Evolutionary conservation across 257 asterid species (phyloP).

Genomic region (Forsythia suspensa): DNA sequence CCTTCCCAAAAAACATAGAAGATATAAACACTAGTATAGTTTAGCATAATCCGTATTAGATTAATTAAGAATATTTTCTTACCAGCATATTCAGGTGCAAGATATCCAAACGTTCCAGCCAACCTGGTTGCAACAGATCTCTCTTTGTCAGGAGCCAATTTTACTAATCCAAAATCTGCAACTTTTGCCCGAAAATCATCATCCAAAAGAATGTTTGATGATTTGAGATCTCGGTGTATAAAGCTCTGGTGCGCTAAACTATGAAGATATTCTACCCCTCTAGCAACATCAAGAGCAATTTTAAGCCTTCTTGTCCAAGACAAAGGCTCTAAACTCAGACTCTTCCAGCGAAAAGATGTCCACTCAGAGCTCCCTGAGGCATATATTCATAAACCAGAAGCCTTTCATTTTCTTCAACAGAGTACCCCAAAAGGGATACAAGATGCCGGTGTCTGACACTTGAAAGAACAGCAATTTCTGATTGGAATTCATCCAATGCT

Average conservation of each 20-base stretch:
- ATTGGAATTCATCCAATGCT: slow-evolving; percentile 67
- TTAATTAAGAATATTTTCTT: background rate
- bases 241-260: slow-evolving; percentile 65
- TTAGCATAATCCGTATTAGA: background rate
- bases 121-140: slow-evolving; percentile 66
- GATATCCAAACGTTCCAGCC: slow-evolving; percentile 85
- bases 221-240: slow-evolving; percentile 82
- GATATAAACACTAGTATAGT: background rate
- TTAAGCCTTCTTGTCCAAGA: slow-evolving; percentile 64
- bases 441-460: slow-evolving; percentile 76
- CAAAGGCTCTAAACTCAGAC: slow-evolving; percentile 51
- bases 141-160: slow-evolving; percentile 67
- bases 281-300: slow-evolving; percentile 79
- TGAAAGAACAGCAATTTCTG: slow-evolving; percentile 78
- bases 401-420: slow-evolving; percentile 64
- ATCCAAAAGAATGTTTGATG: slow-evolving; percentile 69
- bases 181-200: slow-evolving; percentile 73
- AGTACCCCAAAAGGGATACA: slow-evolving; percentile 70
- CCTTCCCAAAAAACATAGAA: background rate
- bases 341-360: slow-evolving; percentile 75
- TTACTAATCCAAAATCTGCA: slow-evolving; percentile 80
- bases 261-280: slow-evolving; percentile 83
- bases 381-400: slow-evolving; percentile 74
- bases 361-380: slow-evolving; percentile 77
- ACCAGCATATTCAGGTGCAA: slow-evolving; percentile 95